Base-by-base conservation (phyloP, 257 asterid genomes). In the Solanum peruvianum region DNA sequence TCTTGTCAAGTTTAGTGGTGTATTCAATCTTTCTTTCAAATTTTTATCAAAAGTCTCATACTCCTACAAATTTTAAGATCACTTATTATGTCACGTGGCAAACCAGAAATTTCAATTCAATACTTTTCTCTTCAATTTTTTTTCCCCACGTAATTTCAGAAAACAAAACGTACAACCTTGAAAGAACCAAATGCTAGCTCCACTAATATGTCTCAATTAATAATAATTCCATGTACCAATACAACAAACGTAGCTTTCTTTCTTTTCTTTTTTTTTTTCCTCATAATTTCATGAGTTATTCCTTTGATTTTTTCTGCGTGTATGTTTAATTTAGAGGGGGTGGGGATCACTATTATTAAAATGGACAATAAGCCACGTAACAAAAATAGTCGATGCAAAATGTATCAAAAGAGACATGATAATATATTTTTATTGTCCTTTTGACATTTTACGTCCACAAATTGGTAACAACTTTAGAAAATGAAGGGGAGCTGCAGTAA, bases 361-460 rank as follows among this genome's bases (percentile, higher is more conserved):
- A n/a, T 42, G 39, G 14, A 42, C 4, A 35, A 44, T 21, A 37
- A 20, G 52, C 11, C 82, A 73, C 83, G 83, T 77, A 77, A 42
- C 35, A 45, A 27, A 67, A 67, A 45, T n/a, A 16, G 45, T 35
- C 37, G 83, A 77, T 44, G 83, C 62, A 7, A 69, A 56, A 25
- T 23, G 39, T 77, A 21, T 77, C 62, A 77, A 77, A 77, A 42
- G 62, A 25, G 62, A 77, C 13, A 77, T 15, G n/a, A 44, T 4
- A 25, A 8, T 44, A 9, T 27, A 37, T 44, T 44, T 25, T 27
- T 25, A 25, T 44, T 77, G 64, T 77, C 62, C 25, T 77, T 25
- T 77, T 44, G 15, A 25, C 64, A 77, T 77, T 45, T 77, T 77
- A 77, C 64, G n/a, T 77, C 84, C 84, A 77, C 84, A 77, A 13